Percentiles rank a stretch among this genome's conserved stretches.
phyloP scores from a whole-genome alignment of 1,284 basidiomycete species.

The Moesziomyces antarcticus region DNA sequence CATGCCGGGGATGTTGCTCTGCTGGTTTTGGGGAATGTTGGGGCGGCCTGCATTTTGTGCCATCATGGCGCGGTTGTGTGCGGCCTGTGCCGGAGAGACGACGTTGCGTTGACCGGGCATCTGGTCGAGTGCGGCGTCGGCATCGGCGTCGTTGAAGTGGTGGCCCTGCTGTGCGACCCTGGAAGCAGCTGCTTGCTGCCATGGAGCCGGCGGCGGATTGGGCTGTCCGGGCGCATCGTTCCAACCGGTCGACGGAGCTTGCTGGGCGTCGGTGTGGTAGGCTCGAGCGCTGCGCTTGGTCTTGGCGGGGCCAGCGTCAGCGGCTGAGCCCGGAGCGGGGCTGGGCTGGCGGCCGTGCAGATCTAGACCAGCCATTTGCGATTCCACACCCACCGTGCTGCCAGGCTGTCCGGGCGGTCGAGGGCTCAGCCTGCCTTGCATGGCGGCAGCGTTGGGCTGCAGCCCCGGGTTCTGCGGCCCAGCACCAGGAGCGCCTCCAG shows the following conservation, averaged over 20 bases:
- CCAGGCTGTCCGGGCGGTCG: constrained; percentile 32
- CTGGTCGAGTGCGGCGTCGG: constrained; percentile 62
- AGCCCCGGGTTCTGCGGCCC: constrained; percentile 13
- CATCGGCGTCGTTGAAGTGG: constrained; percentile 34
- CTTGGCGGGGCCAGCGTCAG: constrained; percentile 47
- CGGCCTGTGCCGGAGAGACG: constrained; percentile 57
- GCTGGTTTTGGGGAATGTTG: constrained; percentile 35
- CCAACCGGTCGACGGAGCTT: constrained; percentile 47
- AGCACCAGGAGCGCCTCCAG: constrained; percentile 1
- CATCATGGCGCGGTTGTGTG: constrained; percentile 61
- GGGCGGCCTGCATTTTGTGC: constrained; percentile 19
- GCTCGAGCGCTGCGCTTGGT: constrained; percentile 66
- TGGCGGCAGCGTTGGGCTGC: constrained; percentile 13
- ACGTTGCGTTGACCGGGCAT: constrained; percentile 64
- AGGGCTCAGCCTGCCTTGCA: constrained; percentile 40
- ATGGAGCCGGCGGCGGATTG: constrained; percentile 54
- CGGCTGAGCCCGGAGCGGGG: constrained; percentile 16
- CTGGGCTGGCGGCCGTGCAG: constrained; percentile 35
- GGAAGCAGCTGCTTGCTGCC: constrained; percentile 62
- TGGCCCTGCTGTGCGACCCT: constrained; percentile 51
- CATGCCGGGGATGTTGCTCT: constrained; percentile 38
- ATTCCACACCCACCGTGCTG: constrained; percentile 15
- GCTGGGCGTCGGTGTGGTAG: constrained; percentile 63
- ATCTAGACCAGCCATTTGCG: constrained; percentile 51
- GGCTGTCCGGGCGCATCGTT: constrained; percentile 61